Evolutionary conservation across 768 basidiomycete species (phyloP), one percentile per base, ranked within the genome.

Genomic region (Serendipita indica): DNA sequence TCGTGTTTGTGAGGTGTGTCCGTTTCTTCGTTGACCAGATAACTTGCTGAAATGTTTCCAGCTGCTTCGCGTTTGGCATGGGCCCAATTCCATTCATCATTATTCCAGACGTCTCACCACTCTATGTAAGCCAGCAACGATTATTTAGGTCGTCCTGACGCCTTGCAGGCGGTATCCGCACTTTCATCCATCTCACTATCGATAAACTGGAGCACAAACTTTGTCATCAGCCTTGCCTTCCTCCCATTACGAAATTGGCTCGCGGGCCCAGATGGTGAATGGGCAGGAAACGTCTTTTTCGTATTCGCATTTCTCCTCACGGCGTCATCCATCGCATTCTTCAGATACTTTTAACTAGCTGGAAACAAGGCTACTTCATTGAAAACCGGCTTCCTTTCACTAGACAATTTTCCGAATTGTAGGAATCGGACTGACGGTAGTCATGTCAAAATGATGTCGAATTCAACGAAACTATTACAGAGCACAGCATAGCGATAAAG

Each of bases 1-100:
- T 87, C 41, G 75, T 79, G 2, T 93, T 94, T 67, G 82, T 93
- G 34, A 87, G 83, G 89, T 86, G 66, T 54, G 80, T 74, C 41
- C 10, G 28, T 30, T 33, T 56, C 3, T 32, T 39, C 18, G 22
- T 22, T 27, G 6, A 35, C 7, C 35, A 37, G 10, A 39, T 57
- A n/a, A 58, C 54, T 28, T 43, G 27, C 27, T 6, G 61, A 37
- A 57, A 59, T 34, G 61, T 33, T 3, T 35, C 33, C 46, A 88
- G 87, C 70, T 86, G 88, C 0, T 97, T 93, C 69, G 88, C 92
- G 1, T 71, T 86, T 33, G 94, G 93, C 1, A 75, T 97, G 16
- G 94, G 94, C 0, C 92, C 94, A 1, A 72, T 97, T 33, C 93
- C 94, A 0, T 98, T 92, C 66, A 81, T 98, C 35, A 83, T 97